Base-by-base conservation (phyloP, 2,329 filamentous ascomycete species). In the Talaromyces sp. region DNA sequence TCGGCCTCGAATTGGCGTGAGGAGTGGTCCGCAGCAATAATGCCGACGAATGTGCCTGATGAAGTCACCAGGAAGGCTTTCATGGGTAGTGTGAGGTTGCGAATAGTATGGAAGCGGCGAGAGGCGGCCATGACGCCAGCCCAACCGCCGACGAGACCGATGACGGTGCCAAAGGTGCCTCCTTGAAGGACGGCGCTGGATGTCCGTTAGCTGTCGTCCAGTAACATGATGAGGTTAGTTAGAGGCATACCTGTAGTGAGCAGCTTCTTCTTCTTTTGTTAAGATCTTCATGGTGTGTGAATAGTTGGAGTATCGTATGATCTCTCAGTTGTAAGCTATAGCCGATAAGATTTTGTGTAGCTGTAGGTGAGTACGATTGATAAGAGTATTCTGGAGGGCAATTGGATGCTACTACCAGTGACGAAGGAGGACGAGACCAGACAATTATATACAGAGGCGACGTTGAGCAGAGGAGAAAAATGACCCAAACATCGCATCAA, bases 61-160 rank as follows among this genome's bases (percentile, higher is more conserved):
- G 92, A 96, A 50, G 90, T 89, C 67, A 95, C 85, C 66, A 98
- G 86, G 85, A 98, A 99, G 61, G 91, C 83, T 69, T 92, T 91
- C 84, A 99, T 92, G 18, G 92, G 95, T 0, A 97, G 73, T 0
- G 93, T 96, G 65, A 99, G 87, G 67, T 83, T 79, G 68, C 91
- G 87, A 82, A 98, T 91, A 70, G 86, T 87, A 56, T 86, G 82
- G 77, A 89, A 97, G 71, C 92, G 88, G 66, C 82, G 82, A 59
- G 85, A 84, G 21, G 89, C 92, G 56, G 79, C 76, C n/a, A 85
- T 66, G 25, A 96, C 88, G 71, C 87, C 91, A 31, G 82, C 81
- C 8, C 85, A 68, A 66, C 93, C 93, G 35, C 87, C 72, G 40
- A 79, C 82, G 2, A 92, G 79, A 66, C 95, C 93, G 50, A 86